A percentile compares a stretch with the other conserved stretches of the same genome.
phyloP scores from a whole-genome alignment of 2,329 filamentous ascomycete genomes.

The Ceratocystis smalleyi region DNA sequence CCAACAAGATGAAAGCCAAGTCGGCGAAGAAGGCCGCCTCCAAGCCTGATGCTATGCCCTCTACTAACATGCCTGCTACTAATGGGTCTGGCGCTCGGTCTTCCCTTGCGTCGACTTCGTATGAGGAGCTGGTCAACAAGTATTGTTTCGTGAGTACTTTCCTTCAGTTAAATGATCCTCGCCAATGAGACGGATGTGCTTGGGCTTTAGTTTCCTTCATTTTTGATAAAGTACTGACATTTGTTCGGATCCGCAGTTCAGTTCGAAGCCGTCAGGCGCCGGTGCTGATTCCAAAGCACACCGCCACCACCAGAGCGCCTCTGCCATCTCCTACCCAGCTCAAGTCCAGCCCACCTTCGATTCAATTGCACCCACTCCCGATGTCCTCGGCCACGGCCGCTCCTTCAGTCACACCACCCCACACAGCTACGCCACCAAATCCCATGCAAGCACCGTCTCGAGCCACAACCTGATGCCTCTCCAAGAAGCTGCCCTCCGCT shows the following conservation, averaged over 20 bases:
- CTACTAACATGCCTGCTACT: constrained; percentile 10
- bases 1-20: constrained; percentile 11
- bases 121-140: constrained; percentile 94
- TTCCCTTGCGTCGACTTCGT: constrained; percentile 67
- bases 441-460: constrained; percentile 26
- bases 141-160: constrained; percentile 91
- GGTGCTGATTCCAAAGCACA: constrained; percentile 3
- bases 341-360: neutral
- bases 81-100: constrained; percentile 29
- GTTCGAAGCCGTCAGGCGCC: constrained; percentile 14
- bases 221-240: constrained; percentile 13
- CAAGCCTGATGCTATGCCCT: constrained; percentile 32
- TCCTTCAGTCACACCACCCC: neutral
- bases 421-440: constrained; percentile 7
- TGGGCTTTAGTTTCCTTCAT: constrained; percentile 17
- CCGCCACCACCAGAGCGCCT: neutral
- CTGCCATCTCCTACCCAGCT: neutral
- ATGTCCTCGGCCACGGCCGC: neutral
- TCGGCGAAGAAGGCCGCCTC: constrained; percentile 72
- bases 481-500: constrained; percentile 20
- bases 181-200: no score
- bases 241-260: constrained; percentile 18
- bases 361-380: neutral
- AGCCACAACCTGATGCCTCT: constrained; percentile 31
- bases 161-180: neutral